Evolutionary conservation across 495 filamentous ascomycete genomes (phyloP).

Genomic region (Penicillium pancosmium): DNA sequence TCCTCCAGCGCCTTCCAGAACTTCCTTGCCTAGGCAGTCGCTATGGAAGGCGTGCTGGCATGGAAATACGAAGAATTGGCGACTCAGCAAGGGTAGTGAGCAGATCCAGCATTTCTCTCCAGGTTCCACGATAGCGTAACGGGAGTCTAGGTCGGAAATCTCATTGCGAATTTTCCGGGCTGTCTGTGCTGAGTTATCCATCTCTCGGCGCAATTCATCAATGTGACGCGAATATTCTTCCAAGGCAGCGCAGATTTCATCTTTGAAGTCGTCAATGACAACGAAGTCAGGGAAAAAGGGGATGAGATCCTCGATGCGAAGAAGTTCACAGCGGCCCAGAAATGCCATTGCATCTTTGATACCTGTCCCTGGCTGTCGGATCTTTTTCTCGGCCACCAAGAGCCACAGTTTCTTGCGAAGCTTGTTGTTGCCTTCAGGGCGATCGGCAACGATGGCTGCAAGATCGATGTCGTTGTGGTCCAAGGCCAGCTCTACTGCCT

Average conservation of each 20-base stretch:
- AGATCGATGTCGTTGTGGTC: slow-evolving; percentile 87
- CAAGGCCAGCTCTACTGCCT: slow-evolving; percentile 89
- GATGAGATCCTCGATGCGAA: slow-evolving; percentile 94
- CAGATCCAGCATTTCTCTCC: slow-evolving; percentile 93
- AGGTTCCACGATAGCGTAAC: slow-evolving; percentile 96
- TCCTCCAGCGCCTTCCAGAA: slow-evolving; percentile 71
- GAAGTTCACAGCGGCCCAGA: slow-evolving; percentile 83
- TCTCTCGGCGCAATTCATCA: slow-evolving; percentile 85
- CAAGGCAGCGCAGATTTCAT: slow-evolving; percentile 91
- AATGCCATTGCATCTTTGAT: slow-evolving; percentile 97
- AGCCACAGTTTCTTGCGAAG: slow-evolving; percentile 95
- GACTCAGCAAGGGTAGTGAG: slow-evolving; percentile 76
- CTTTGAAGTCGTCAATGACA: slow-evolving; percentile 98
- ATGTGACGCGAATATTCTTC: slow-evolving; percentile 92
- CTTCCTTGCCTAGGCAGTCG: slow-evolving; percentile 84
- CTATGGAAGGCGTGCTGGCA: slow-evolving; percentile 98
- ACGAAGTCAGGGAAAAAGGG: slow-evolving; percentile 99
- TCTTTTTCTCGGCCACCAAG: slow-evolving; percentile 88
- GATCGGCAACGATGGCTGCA: slow-evolving; percentile 86
- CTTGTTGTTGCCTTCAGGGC: slow-evolving; percentile 72
- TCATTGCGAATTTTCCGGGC: slow-evolving; percentile 86
- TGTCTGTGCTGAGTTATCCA: slow-evolving; percentile 89
- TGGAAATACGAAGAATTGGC: slow-evolving; percentile 97
- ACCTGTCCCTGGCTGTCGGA: slow-evolving; percentile 71
- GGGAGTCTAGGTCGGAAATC: slow-evolving; percentile 77